Evolutionary conservation across 352 stramenopile species (phyloP).

Genomic region (Globisporangium nunn): DNA sequence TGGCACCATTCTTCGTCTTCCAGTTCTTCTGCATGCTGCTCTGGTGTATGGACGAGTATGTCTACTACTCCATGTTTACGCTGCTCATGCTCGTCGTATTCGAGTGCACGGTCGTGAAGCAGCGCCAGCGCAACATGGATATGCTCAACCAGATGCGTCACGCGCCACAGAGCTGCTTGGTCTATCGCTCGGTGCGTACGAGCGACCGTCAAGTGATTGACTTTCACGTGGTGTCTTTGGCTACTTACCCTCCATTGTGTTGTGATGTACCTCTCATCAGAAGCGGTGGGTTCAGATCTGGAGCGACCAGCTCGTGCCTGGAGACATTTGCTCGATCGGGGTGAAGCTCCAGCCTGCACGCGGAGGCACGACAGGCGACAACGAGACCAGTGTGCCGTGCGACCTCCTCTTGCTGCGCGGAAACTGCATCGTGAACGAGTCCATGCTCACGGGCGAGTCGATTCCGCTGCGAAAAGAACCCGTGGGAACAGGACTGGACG

Average conservation of each 20-base stretch:
- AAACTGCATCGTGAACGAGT: slow-evolving; percentile 92
- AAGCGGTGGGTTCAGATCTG: slow-evolving; percentile 55
- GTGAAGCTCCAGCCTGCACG: slow-evolving; percentile 17
- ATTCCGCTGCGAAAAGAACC: slow-evolving; percentile 91
- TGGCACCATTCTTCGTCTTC: slow-evolving; percentile 97
- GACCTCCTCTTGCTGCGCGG: slow-evolving; percentile 91
- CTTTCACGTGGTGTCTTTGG: background rate
- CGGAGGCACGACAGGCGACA: slow-evolving; percentile 4
- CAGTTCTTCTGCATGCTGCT: slow-evolving; percentile 94
- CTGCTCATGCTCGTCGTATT: slow-evolving; percentile 93
- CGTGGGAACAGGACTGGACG: slow-evolving; percentile 13
- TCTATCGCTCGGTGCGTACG: slow-evolving; percentile 45
- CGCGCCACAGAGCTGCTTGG: slow-evolving; percentile 53
- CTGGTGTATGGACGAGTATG: slow-evolving; percentile 97
- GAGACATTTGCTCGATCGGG: slow-evolving; percentile 81
- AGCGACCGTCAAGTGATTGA: background rate
- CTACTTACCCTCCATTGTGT: background rate
- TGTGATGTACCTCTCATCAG: slow-evolving; percentile 7
- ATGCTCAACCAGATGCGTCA: slow-evolving; percentile 83
- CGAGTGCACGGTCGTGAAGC: slow-evolving; percentile 89
- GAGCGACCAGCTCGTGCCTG: slow-evolving; percentile 70
- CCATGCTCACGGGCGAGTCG: slow-evolving; percentile 94
- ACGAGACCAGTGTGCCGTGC: slow-evolving; percentile 54
- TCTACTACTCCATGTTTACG: slow-evolving; percentile 95
- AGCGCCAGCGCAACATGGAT: slow-evolving; percentile 86